phyloP scores from a whole-genome alignment of 441 rosid species.

The Theobroma grandiflorum region DNA sequence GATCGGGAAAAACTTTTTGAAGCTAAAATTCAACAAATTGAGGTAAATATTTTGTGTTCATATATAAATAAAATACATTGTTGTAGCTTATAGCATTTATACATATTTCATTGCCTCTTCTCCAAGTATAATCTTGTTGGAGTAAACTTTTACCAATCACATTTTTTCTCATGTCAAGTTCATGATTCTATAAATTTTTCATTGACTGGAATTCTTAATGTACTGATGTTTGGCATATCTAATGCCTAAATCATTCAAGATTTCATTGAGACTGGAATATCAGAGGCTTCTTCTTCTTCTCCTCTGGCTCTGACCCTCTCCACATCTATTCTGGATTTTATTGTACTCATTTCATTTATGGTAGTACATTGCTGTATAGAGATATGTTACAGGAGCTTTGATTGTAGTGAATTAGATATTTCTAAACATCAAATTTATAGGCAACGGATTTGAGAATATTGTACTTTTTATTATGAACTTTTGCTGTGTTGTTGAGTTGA shows the following conservation, averaged over 20 bases:
- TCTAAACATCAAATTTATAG: background rate
- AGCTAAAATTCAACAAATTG: slow-evolving; percentile 92
- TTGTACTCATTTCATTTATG: slow-evolving; percentile 1
- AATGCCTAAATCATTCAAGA: slow-evolving; percentile 6
- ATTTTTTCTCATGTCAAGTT: slow-evolving; percentile 9
- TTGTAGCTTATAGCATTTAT: background rate
- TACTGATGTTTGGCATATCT: slow-evolving; percentile 5
- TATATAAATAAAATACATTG: background rate
- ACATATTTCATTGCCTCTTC: background rate
- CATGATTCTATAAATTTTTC: slow-evolving; percentile 7
- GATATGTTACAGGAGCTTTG: slow-evolving; percentile 15
- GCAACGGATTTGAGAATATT: background rate
- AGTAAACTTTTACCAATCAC: background rate
- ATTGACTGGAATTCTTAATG: background rate
- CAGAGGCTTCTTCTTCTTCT: background rate
- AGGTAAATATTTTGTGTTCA: slow-evolving; percentile 53
- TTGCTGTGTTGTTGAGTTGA: slow-evolving; percentile 12
- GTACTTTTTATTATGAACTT: background rate
- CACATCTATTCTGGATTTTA: slow-evolving; percentile 8
- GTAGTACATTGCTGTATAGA: background rate
- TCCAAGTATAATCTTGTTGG: slow-evolving; percentile 4
- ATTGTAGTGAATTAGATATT: background rate
- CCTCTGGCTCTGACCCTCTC: slow-evolving; percentile 14
- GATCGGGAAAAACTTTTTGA: slow-evolving; percentile 84
- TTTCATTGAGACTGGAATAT: slow-evolving; percentile 6